Evolutionary conservation across 2,329 filamentous ascomycete genomes (phyloP), one percentile per base, ranked within the genome.

Genomic region (Fusarium stilboides): DNA sequence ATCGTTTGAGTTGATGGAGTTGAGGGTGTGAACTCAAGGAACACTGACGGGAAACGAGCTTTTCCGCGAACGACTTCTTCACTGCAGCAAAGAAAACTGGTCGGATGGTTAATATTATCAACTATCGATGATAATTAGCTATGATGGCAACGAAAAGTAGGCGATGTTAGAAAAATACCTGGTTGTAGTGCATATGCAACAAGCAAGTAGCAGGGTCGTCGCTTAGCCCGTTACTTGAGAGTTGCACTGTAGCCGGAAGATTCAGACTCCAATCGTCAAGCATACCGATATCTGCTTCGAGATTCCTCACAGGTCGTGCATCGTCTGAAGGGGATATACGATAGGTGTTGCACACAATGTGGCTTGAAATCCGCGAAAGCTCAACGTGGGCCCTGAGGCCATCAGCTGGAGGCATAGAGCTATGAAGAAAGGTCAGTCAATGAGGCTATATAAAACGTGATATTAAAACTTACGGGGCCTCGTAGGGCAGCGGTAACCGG

Each of bases 111-210:
- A 86, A 76, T 46, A 87, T 82, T n/a, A 84, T 65, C 17, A 86
- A 80, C 81, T 74, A 26, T 7, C 43, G 12, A 5, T n/a, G 4
- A 17, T 12, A 7, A 19, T 71, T 40, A 69, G 50, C n/a, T 9
- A 14, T 3, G 14, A 20, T 9, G 8, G n/a, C 4, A 10, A 9
- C 3, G 22, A 14, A 10, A 28, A 9, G 17, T 8, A 24, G 12
- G 14, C 9, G 8, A 20, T 13, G 8, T 13, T 22, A 10, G 31
- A 20, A 37, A 54, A 13, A 33, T 65, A 68, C 73, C 62, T 86
- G 76, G 63, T 86, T 85, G 70, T 83, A 81, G 53, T 77, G 75
- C 84, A 87, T 85, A 62, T 87, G 85, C 43, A 87, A 73, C 42
- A 80, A 74, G 71, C 80, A 83, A 53, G 77, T 76, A 8, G 82